Evolutionary conservation across 768 basidiomycete genomes (phyloP).

Genomic region (Trametes elegans): DNA sequence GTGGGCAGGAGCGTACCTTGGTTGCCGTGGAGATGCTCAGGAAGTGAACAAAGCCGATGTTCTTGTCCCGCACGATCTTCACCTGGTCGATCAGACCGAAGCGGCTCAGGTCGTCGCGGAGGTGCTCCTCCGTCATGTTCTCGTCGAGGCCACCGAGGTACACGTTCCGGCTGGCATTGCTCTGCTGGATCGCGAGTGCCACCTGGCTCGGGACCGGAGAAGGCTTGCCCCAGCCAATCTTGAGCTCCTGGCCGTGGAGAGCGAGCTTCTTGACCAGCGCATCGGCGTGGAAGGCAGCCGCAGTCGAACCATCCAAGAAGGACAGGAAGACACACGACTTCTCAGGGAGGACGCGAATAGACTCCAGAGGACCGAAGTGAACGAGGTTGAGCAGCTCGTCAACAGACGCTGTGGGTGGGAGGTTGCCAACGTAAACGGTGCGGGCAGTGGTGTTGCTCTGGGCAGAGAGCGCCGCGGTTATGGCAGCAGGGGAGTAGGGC

Average conservation of each 20-base stretch:
- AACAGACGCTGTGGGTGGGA: slow-evolving; percentile 92
- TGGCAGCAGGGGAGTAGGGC: slow-evolving; percentile 76
- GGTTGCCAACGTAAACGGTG: slow-evolving; percentile 96
- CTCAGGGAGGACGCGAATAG: slow-evolving; percentile 91
- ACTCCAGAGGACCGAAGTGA: slow-evolving; percentile 95
- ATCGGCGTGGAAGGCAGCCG: slow-evolving; percentile 96
- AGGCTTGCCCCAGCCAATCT: slow-evolving; percentile 98
- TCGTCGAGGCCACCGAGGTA: slow-evolving; percentile 95
- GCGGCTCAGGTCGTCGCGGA: slow-evolving; percentile 86
- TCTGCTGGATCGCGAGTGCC: slow-evolving; percentile 83
- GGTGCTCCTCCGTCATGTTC: slow-evolving; percentile 83
- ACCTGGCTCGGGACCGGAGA: slow-evolving; percentile 85
- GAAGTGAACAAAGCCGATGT: slow-evolving; percentile 99
- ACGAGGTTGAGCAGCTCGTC: slow-evolving; percentile 98
- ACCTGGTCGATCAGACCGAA: slow-evolving; percentile 99
- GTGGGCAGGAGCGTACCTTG: slow-evolving; percentile 59
- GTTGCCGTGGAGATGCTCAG: slow-evolving; percentile 92
- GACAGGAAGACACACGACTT: slow-evolving; percentile 98
- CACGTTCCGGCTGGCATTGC: slow-evolving; percentile 93
- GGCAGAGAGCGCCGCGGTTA: slow-evolving; percentile 66
- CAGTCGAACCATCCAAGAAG: slow-evolving; percentile 90
- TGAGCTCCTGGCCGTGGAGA: slow-evolving; percentile 93
- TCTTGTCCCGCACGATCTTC: slow-evolving; percentile 99
- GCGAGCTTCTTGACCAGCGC: slow-evolving; percentile 92
- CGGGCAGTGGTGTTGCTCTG: slow-evolving; percentile 65